Base-by-base conservation (phyloP, 805 yeast species). In the Metschnikowia orientalis region DNA sequence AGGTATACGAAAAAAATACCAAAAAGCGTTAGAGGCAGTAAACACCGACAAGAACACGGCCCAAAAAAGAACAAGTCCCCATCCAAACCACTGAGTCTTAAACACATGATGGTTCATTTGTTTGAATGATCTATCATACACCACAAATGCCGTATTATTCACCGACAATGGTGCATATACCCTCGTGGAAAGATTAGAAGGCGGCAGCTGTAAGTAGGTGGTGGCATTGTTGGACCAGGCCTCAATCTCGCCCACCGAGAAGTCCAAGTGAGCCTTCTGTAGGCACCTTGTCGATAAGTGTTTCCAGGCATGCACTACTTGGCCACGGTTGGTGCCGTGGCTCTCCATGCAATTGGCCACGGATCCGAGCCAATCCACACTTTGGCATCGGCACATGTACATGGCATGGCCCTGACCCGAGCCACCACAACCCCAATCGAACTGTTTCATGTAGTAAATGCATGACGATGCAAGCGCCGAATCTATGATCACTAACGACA, bases 361-460 rank as follows among this genome's bases (percentile, higher is more conserved):
- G 5, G 47, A 42, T 6, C 49, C 49, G 4, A 45, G 32, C 49
- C 49, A 45, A 31, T 45, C 49, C 13, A 45, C 36, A 10, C 35
- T 45, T 20, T 22, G 32, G 34, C 49, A 45, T n/a, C 47, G 37
- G 29, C 49, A 45, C 40, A 28, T 34, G 32, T 45, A 45, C 43
- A 45, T 36, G 12, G 34, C 35, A 18, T 34, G 36, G 32, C 49
- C 47, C 32, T 45, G 49, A 26, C 49, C 49, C 8, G 49, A 32
- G 23, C 49, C 49, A 3, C 47, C 49, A 25, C 49, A 45, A 18
- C 49, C 49, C 49, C 49, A 45, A 27, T 45, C 33, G 26, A 42
- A 45, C 33, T 31, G 30, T 28, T 41, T 42, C 44, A 42, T 38
- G 37, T 42, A 42, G 32, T 45, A 45, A 13, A 45, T 32, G 24